Evolutionary conservation across 1,284 basidiomycete genomes (phyloP), one percentile per base, ranked within the genome.

Genomic region (Trichosporon faecale): DNA sequence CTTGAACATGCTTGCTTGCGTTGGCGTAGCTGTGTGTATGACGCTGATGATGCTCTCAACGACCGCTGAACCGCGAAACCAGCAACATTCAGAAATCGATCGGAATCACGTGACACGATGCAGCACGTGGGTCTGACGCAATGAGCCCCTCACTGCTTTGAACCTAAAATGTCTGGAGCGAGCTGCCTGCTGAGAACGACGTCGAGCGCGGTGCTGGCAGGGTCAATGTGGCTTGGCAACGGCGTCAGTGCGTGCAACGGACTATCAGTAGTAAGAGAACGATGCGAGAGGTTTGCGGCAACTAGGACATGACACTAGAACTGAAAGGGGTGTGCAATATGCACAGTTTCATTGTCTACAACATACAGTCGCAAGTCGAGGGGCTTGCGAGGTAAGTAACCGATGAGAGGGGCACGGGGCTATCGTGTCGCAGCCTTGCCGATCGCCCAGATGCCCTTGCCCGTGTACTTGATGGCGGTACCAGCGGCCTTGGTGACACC

Each of bases 1-100:
- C 23, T 72, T 73, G 72, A 80, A 80, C 79, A 80, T 80, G 68
- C 21, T 72, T 67, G n/a, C 7, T 64, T 37, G 35, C 16, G 18
- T 21, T 44, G 40, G 3, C 21, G 44, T 29, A 27, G 21, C n/a
- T 66, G 18, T 27, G 23, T 29, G 31, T n/a, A 14, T n/a, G 25
- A 40, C 52, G 25, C 46, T 61, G 52, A 33, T 57, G 49, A 21
- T 44, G 40, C 40, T 64, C 14, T 57, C 31, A 57, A 3, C 52
- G 52, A 57, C 27, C 18, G 27, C 0, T 11, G 29, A 18, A n/a
- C 57, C 6, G 27, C 16, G 55, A 23, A 61, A 61, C 16, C 12
- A 29, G 57, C 57, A 61, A 61, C 57, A 61, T 31, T 61, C 57
- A 61, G 57, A 61, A 61, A 61, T 31, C 57, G 27, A n/a, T n/a